These are phyloP conservation scores for Fusarium sp. DNA, from an alignment of 2,329 filamentous ascomycete genomes.

Conservation along the genomic window DNA sequence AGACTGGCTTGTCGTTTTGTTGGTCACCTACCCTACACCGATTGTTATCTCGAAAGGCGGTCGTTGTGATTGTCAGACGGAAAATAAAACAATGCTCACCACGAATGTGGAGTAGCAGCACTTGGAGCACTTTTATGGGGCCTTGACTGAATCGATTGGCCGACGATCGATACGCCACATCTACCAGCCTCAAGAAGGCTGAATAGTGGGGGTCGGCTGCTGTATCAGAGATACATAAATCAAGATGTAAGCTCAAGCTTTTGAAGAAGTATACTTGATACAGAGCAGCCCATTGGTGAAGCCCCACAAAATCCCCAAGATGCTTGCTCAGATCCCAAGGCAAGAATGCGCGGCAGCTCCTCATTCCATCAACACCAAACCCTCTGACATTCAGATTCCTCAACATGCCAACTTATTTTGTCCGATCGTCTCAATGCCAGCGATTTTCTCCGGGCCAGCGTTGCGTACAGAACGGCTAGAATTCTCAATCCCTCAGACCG, in stretches of 20 bases:
- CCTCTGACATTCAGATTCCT: neutral
- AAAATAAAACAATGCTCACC: neutral
- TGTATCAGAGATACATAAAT: neutral
- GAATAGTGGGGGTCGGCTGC: neutral
- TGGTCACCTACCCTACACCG: neutral
- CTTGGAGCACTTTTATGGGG: too few relatives aligned
- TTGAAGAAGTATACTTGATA: neutral
- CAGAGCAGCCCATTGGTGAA: neutral
- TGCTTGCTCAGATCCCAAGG: too few relatives aligned
- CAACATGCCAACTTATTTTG: neutral
- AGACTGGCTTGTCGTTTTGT: neutral
- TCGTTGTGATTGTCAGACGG: neutral
- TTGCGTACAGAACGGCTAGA: neutral
- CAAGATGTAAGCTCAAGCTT: neutral
- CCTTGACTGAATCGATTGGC: neutral
- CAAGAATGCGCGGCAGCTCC: neutral
- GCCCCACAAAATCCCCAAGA: too few relatives aligned
- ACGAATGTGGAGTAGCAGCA: neutral
- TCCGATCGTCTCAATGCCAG: neutral
- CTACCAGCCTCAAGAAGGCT: neutral
- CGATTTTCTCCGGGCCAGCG: neutral
- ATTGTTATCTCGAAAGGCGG: neutral
- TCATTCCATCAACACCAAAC: neutral
- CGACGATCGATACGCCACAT: neutral
- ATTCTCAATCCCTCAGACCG: too few relatives aligned